Evolutionary conservation across 73 alveolate genomes (phyloP).

Genomic region (Symbiodinium natans): DNA sequence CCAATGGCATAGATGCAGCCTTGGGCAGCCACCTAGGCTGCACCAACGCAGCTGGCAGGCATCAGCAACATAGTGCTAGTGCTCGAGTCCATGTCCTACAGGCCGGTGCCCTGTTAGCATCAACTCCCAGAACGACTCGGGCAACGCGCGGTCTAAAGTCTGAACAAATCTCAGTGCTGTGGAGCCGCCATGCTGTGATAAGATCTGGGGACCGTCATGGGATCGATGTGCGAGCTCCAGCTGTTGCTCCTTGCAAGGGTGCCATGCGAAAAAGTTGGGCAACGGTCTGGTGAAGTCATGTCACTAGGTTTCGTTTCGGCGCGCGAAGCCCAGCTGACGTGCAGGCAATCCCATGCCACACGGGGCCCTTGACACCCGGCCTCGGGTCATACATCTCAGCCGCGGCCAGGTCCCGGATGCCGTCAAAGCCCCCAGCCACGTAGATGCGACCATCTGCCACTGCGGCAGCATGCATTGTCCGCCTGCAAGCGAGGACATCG

Average conservation of each 20-base stretch:
- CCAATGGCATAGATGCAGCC: slow-evolving; percentile 57
- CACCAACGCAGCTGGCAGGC: neutral
- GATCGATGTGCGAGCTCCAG: slow-evolving; percentile 51
- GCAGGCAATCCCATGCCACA: neutral
- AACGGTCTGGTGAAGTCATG: neutral
- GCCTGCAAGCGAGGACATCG: neutral
- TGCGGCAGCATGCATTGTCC: slow-evolving; percentile 85
- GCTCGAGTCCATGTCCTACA: too few relatives aligned
- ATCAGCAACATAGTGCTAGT: neutral
- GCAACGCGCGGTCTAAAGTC: too few relatives aligned
- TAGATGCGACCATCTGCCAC: slow-evolving; percentile 83
- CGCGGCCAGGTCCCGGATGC: slow-evolving; percentile 76
- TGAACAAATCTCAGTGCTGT: too few relatives aligned
- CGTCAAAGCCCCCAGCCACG: slow-evolving; percentile 81
- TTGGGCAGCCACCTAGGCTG: neutral
- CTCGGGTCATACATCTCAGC: slow-evolving; percentile 89
- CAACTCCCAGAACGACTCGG: too few relatives aligned
- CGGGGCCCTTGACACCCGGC: neutral
- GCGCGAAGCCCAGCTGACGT: neutral
- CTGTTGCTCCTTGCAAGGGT: neutral
- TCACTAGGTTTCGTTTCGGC: neutral
- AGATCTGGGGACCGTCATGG: slow-evolving; percentile 48
- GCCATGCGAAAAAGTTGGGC: neutral
- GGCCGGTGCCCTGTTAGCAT: too few relatives aligned
- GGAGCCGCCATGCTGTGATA: slow-evolving; percentile 52